Conservation (phyloP, 1,139 yeast species). For the Magnusiomyces ingens region DNA sequence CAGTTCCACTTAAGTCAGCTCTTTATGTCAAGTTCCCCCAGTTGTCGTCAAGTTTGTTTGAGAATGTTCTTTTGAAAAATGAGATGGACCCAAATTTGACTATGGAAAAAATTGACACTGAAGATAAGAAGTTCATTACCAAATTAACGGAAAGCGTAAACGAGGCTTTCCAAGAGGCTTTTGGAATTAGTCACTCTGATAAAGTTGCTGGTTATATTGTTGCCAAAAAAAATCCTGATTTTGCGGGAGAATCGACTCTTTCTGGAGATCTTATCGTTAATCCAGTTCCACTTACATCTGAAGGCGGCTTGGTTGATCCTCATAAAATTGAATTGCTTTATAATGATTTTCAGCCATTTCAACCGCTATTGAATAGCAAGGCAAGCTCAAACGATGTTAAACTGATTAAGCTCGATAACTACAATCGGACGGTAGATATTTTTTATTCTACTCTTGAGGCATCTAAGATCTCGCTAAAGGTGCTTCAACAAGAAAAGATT, state of each 20-base stretch:
- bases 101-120: conserved; percentile 22
- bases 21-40: conserved; percentile 64
- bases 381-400: conserved; percentile 26
- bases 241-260: conserved; percentile 34
- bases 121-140: conserved; percentile 18
- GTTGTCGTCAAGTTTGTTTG: conserved; percentile 71
- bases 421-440: conserved; percentile 72
- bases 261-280: conserved; percentile 12
- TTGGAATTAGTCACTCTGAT: conserved; percentile 26
- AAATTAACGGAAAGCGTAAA: conserved; percentile 42
- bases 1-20: conserved; percentile 61
- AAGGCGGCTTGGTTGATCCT: conserved; percentile 26
- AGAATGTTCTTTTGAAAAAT: conserved; percentile 43
- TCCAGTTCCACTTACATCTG: conserved; percentile 22
- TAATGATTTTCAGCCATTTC: conserved; percentile 84
- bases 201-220: conserved; percentile 57
- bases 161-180: conserved; percentile 41
- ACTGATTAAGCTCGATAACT: conserved; percentile 43
- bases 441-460: conserved; percentile 85
- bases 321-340: conserved; percentile 44
- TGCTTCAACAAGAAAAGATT: conserved; percentile 68
- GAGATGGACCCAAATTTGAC: conserved; percentile 42
- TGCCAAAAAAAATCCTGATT: conserved; percentile 51
- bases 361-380: conserved; percentile 38
- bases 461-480: conserved; percentile 61